A percentile compares a stretch with the other conserved stretches of the same genome.
Conservation (phyloP, 768 basidiomycete genomes). For the Strobilomyces confusus region DNA sequence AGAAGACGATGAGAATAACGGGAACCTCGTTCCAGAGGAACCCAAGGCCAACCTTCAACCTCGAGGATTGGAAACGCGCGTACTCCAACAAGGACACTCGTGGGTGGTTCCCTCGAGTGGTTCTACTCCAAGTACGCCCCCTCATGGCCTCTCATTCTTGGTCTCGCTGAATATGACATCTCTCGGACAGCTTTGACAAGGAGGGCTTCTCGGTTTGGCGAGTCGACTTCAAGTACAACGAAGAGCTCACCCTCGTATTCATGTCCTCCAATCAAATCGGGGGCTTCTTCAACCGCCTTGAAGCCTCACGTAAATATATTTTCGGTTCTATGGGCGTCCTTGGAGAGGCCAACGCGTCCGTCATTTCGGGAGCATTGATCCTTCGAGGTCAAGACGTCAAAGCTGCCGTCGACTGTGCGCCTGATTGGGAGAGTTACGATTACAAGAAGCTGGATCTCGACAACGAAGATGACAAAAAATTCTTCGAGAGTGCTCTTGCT, state of each 20-base stretch:
- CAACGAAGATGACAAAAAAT: conserved; percentile 74
- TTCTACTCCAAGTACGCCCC: conserved; percentile 83
- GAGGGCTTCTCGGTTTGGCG: conserved; percentile 90
- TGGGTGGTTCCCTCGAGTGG: conserved; percentile 88
- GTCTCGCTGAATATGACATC: conserved; percentile 3
- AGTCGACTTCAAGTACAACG: conserved; percentile 95
- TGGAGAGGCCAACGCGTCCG: conserved; percentile 69
- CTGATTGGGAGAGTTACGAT: conserved; percentile 88
- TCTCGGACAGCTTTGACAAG: conserved; percentile 65
- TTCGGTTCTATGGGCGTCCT: conserved; percentile 93
- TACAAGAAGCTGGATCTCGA: conserved; percentile 75
- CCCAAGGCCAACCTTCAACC: conserved; percentile 88
- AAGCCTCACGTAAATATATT: conserved; percentile 94
- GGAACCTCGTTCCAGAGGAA: conserved; percentile 65
- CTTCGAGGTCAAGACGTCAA: conserved; percentile 71
- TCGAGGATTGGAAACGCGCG: conserved; percentile 95
- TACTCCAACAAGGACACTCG: conserved; percentile 99
- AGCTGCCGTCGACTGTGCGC: conserved; percentile 73
- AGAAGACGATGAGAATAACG: conserved; percentile 74
- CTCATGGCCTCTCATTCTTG: not conserved
- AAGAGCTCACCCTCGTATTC: conserved; percentile 87
- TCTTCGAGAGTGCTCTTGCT: conserved; percentile 89
- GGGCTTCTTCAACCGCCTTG: conserved; percentile 97
- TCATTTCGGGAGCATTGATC: conserved; percentile 82
- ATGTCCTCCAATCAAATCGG: conserved; percentile 94